These are phyloP conservation scores for Keqinozyma sinolaborantium DNA, from an alignment of 1,139 yeast species.

Conservation along the genomic window DNA sequence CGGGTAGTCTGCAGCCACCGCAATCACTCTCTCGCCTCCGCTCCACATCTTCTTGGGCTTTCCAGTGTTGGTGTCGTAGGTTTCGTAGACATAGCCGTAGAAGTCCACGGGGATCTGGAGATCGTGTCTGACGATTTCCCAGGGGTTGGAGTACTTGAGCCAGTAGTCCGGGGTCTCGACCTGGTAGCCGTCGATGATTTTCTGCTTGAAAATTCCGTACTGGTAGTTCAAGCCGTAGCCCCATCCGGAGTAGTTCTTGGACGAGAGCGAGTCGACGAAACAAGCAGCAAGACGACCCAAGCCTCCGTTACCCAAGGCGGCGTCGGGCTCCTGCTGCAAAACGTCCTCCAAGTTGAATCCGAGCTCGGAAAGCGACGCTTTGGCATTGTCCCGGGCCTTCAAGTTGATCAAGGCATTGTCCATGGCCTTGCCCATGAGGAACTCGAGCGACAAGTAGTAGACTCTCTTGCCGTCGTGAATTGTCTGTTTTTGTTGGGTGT, in stretches of 20 bases:
- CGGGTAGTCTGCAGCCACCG: slow-evolving; percentile 92
- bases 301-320: slow-evolving; percentile 95
- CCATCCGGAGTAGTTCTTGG: slow-evolving; percentile 92
- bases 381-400: slow-evolving; percentile 47
- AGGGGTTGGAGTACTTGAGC: slow-evolving; percentile 83
- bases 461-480: slow-evolving; percentile 81
- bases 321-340: slow-evolving; percentile 84
- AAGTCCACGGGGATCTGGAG: slow-evolving; percentile 92
- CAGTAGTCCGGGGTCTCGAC: slow-evolving; percentile 94
- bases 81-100: slow-evolving; percentile 75
- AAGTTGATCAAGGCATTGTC: slow-evolving; percentile 90
- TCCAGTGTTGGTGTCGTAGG: slow-evolving; percentile 49
- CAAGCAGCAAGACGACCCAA: slow-evolving; percentile 94
- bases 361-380: slow-evolving; percentile 60
- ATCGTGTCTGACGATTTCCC: slow-evolving; percentile 88
- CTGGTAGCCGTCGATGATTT: slow-evolving; percentile 88
- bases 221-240: slow-evolving; percentile 93
- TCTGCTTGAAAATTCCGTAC: slow-evolving; percentile 90
- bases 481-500: slow-evolving; percentile 88
- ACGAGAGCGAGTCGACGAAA: slow-evolving; percentile 83
- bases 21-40: slow-evolving; percentile 86
- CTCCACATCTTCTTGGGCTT: slow-evolving; percentile 64
- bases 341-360: slow-evolving; percentile 90
- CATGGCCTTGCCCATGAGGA: slow-evolving; percentile 92
- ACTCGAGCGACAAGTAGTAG: slow-evolving; percentile 84